A percentile compares a stretch with the other conserved stretches of the same genome.
phyloP scores from a whole-genome alignment of 1,284 basidiomycete genomes.

The Cerioporus squamosus region DNA sequence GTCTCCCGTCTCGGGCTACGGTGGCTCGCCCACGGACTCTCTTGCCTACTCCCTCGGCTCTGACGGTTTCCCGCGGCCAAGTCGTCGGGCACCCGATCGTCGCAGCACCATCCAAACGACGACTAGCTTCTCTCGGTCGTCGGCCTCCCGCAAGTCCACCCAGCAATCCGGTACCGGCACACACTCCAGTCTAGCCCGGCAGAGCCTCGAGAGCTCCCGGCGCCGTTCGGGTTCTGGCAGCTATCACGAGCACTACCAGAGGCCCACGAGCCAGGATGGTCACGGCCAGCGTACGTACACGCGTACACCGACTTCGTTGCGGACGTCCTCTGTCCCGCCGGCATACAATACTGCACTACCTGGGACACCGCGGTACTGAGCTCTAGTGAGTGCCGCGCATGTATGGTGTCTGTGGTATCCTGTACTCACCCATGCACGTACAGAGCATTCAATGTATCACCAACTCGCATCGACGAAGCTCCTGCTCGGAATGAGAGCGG shows the following conservation, averaged over 20 bases:
- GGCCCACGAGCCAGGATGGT: not conserved
- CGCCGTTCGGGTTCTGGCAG: not conserved
- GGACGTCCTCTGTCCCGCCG: constrained; percentile 2
- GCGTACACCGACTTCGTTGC: constrained; percentile 1
- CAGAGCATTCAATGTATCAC: not conserved
- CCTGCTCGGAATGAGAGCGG: not conserved
- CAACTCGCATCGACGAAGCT: not conserved
- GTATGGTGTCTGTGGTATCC: not conserved
- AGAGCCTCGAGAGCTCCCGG: not conserved
- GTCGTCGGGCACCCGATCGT: constrained; percentile 5
- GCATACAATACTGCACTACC: not conserved
- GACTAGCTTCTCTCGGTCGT: constrained; percentile 5
- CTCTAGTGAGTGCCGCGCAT: not conserved
- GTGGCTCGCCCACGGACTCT: constrained; percentile 5
- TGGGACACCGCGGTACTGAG: not conserved
- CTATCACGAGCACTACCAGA: not conserved
- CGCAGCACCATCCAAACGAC: constrained; percentile 10
- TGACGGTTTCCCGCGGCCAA: constrained; percentile 9
- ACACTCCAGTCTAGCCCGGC: not conserved
- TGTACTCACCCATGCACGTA: not conserved
- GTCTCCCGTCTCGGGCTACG: not conserved
- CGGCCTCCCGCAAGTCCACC: not conserved
- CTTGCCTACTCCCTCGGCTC: constrained; percentile 9
- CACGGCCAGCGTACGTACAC: constrained; percentile 1
- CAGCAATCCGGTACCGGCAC: not conserved